Conservation (phyloP, 2,329 filamentous ascomycete genomes). For the Pseudopyricularia cyperi region DNA sequence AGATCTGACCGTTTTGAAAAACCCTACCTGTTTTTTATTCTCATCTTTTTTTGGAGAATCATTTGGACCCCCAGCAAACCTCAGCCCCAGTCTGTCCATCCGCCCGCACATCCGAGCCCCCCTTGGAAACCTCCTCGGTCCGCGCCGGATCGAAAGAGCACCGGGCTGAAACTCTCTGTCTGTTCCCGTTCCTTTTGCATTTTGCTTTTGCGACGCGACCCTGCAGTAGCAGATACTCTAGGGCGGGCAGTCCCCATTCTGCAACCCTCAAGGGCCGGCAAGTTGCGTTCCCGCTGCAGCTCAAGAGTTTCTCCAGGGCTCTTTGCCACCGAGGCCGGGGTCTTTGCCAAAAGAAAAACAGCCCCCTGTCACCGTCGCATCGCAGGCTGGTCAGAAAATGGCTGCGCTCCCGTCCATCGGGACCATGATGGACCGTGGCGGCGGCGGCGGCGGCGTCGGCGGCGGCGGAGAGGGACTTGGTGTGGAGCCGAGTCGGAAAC, state of each 20-base stretch:
- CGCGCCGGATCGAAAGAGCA: neutral
- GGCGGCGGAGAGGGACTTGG: neutral
- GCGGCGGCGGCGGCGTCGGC: neutral
- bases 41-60: neutral
- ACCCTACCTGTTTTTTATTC: neutral
- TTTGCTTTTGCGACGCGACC: too few relatives aligned
- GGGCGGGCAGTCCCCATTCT: too few relatives aligned
- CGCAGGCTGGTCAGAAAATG: neutral
- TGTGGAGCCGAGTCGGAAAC: constrained; percentile 2
- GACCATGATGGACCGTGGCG: neutral
- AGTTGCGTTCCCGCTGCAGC: too few relatives aligned
- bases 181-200: too few relatives aligned
- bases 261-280: too few relatives aligned
- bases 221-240: too few relatives aligned
- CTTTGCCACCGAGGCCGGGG: too few relatives aligned
- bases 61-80: too few relatives aligned
- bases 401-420: neutral
- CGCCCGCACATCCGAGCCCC: neutral
- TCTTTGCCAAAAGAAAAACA: too few relatives aligned
- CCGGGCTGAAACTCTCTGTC: neutral
- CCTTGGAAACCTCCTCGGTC: neutral
- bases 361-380: neutral
- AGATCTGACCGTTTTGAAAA: neutral
- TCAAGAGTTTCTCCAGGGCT: too few relatives aligned
- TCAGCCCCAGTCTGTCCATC: neutral